These are phyloP conservation scores for Viridothelium virens DNA, from an alignment of 495 filamentous ascomycete genomes.

Conservation along the genomic window DNA sequence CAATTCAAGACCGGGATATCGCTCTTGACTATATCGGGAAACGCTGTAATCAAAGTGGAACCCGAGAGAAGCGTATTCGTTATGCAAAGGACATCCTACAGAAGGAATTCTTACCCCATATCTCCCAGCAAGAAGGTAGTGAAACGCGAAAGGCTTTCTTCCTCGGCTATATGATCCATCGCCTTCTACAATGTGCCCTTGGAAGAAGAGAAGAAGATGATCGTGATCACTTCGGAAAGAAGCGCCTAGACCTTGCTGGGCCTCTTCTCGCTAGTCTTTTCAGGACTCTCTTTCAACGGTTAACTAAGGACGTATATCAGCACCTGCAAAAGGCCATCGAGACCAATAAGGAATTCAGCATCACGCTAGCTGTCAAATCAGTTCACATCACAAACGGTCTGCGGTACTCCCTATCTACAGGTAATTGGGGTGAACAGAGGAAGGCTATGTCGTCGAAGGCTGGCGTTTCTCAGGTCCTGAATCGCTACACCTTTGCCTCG, in stretches of 20 bases:
- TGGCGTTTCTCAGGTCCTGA: conserved; percentile 95
- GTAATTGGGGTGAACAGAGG: conserved; percentile 99
- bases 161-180: conserved; percentile 96
- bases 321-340: conserved; percentile 90
- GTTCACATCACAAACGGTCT: conserved; percentile 83
- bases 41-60: conserved; percentile 69
- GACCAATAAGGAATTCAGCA: conserved; percentile 74
- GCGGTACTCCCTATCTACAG: conserved; percentile 95
- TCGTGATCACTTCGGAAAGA: conserved; percentile 98
- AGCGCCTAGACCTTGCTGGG: conserved; percentile 90
- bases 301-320: conserved; percentile 79
- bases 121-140: conserved; percentile 91
- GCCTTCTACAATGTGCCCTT: conserved; percentile 81
- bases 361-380: conserved; percentile 85
- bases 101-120: conserved; percentile 93
- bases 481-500: conserved; percentile 94
- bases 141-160: conserved; percentile 97
- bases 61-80: conserved; percentile 77
- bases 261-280: conserved; percentile 91
- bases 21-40: conserved; percentile 94
- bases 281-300: conserved; percentile 73
- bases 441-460: conserved; percentile 90
- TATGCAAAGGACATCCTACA: conserved; percentile 91
- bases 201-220: conserved; percentile 90
- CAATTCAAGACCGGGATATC: conserved; percentile 92